Conservation (phyloP, 2,329 filamentous ascomycete genomes). For the Pleurostoma richardsiae region DNA sequence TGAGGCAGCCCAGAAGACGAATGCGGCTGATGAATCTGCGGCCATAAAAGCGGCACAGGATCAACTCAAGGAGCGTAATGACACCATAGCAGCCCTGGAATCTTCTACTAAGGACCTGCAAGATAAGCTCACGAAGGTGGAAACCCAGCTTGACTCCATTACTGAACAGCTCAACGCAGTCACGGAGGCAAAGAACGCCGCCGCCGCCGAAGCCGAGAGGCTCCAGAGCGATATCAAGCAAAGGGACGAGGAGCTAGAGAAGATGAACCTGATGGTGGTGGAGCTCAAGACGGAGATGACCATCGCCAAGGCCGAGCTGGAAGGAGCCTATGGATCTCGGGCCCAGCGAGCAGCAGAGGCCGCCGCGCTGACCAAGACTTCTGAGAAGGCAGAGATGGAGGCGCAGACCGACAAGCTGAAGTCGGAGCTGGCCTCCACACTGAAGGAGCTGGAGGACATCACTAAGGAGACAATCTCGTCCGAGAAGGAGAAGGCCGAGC, state of each 20-base stretch:
- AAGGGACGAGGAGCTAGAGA: conserved; percentile 46
- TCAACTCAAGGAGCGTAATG: conserved; percentile 36
- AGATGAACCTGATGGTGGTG: conserved; percentile 45
- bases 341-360: conserved; percentile 54
- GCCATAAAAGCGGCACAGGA: conserved; percentile 29
- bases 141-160: conserved; percentile 14
- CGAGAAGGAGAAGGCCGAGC: conserved; percentile 44
- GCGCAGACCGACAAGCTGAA: conserved; percentile 44
- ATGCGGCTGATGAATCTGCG: conserved; percentile 18
- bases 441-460: conserved; percentile 48
- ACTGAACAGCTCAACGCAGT: conserved; percentile 10
- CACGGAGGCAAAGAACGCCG: conserved; percentile 20
- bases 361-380: conserved; percentile 45
- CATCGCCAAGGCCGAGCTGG: conserved; percentile 56
- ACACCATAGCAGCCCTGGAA: conserved; percentile 37
- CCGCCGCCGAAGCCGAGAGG: conserved; percentile 17
- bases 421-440: conserved; percentile 42
- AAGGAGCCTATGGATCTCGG: conserved; percentile 55
- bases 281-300: conserved; percentile 59
- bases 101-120: conserved; percentile 32
- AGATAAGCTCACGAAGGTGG: conserved; percentile 26
- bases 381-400: conserved; percentile 40
- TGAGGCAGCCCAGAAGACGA: conserved; percentile 28
- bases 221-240: conserved; percentile 40
- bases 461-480: conserved; percentile 45